Conservation (phyloP, 805 yeast species). For the Pichia heedii region DNA sequence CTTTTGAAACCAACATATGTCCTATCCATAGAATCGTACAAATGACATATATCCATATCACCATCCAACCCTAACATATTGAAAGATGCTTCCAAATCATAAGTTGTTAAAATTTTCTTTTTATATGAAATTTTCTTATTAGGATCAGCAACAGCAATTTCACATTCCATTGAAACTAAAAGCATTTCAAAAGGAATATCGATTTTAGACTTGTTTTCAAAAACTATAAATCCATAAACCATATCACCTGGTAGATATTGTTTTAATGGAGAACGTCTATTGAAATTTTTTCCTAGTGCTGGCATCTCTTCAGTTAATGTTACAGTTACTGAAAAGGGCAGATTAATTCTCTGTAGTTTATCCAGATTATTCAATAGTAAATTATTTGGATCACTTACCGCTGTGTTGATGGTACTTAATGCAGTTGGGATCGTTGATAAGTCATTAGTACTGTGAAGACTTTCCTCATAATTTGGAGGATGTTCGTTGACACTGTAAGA, state of each 20-base stretch:
- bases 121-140: background rate
- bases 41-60: background rate
- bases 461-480: constrained; percentile 19
- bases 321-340: constrained; percentile 10
- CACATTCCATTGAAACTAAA: constrained; percentile 47
- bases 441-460: constrained; percentile 1
- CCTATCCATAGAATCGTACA: constrained; percentile 13
- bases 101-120: background rate
- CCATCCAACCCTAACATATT: background rate
- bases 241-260: constrained; percentile 62
- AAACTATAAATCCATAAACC: constrained; percentile 44
- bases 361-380: constrained; percentile 20
- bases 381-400: constrained; percentile 1
- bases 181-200: constrained; percentile 54
- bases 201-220: constrained; percentile 31
- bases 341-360: constrained; percentile 7
- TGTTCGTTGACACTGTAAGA: background rate
- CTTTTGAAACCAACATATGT: constrained; percentile 30
- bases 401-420: constrained; percentile 8
- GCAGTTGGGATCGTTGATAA: background rate
- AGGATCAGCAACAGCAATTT: constrained; percentile 13
- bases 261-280: constrained; percentile 26
- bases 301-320: constrained; percentile 36
- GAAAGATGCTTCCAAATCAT: constrained; percentile 7
- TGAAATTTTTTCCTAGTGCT: constrained; percentile 2